Conservation (phyloP, 108 stramenopile species). For the Mediolabrus comicus region DNA sequence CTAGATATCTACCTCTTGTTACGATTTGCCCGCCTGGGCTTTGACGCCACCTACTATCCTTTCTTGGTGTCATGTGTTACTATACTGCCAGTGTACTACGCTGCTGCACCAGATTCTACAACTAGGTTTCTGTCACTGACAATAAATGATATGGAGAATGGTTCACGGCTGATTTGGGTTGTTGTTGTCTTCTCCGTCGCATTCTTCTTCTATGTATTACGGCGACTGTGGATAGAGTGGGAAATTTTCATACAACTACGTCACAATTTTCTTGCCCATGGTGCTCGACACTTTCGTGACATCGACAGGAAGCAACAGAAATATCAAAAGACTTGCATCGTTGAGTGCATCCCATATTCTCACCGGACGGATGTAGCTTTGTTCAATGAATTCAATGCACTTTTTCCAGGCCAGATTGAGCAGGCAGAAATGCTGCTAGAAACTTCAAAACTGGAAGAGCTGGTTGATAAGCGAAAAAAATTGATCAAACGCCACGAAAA, state of each 20-base stretch:
- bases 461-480: conserved; percentile 33
- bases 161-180: conserved; percentile 35
- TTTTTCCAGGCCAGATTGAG: conserved; percentile 63
- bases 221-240: conserved; percentile 70
- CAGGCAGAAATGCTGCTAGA: conserved; percentile 58
- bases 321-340: conserved; percentile 54
- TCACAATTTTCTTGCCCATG: conserved; percentile 56
- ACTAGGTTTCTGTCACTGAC: conserved; percentile 43
- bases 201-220: conserved; percentile 48
- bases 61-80: conserved; percentile 40
- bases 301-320: conserved; percentile 42
- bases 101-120: conserved; percentile 3
- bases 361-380: conserved; percentile 49
- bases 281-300: conserved; percentile 43
- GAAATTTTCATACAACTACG: conserved; percentile 54
- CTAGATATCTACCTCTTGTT: conserved; percentile 64
- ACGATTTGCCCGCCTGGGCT: conserved; percentile 59
- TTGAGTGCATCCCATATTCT: conserved; percentile 58
- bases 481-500: conserved; percentile 47
- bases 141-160: conserved; percentile 30
- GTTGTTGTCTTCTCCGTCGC: conserved; percentile 38
- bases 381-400: conserved; percentile 50
- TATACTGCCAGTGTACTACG: conserved; percentile 23
- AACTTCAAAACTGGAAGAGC: conserved; percentile 21
- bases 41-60: conserved; percentile 62